Conservation (phyloP, 371 early-diverging fungal species). For the Apophysomyces variabilis region DNA sequence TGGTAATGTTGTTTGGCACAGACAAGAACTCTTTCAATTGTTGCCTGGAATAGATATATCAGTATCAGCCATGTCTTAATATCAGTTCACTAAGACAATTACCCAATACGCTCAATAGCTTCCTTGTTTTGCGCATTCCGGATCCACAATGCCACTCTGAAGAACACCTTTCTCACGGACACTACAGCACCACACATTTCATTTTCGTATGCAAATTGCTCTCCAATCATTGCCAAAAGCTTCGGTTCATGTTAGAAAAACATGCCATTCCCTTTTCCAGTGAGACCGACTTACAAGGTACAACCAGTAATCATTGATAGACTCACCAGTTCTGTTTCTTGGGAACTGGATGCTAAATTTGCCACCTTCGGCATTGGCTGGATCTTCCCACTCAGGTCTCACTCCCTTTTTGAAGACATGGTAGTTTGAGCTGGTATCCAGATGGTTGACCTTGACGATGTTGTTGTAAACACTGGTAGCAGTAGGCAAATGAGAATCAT, state of each 20-base stretch:
- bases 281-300: slow-evolving; percentile 62
- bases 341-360: slow-evolving; percentile 91
- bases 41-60: slow-evolving; percentile 36
- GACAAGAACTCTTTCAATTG: slow-evolving; percentile 61
- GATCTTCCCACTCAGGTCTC: slow-evolving; percentile 99
- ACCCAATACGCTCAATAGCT: slow-evolving; percentile 69
- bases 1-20: slow-evolving; percentile 38
- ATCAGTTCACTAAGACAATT: slow-evolving; percentile 20
- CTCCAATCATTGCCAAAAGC: slow-evolving; percentile 93
- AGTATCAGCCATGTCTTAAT: neutral
- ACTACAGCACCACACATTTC: slow-evolving; percentile 93
- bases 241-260: slow-evolving; percentile 21
- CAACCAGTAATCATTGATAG: slow-evolving; percentile 87
- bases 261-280: neutral
- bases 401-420: slow-evolving; percentile 97
- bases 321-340: slow-evolving; percentile 72
- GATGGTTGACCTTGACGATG: slow-evolving; percentile 79
- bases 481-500: neutral
- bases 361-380: slow-evolving; percentile 95
- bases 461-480: slow-evolving; percentile 83
- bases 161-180: slow-evolving; percentile 79
- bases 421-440: slow-evolving; percentile 87
- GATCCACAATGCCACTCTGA: slow-evolving; percentile 92
- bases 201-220: slow-evolving; percentile 75
- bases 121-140: slow-evolving; percentile 73